Conservation (phyloP, 495 filamentous ascomycete species). For the Podospora comata region DNA sequence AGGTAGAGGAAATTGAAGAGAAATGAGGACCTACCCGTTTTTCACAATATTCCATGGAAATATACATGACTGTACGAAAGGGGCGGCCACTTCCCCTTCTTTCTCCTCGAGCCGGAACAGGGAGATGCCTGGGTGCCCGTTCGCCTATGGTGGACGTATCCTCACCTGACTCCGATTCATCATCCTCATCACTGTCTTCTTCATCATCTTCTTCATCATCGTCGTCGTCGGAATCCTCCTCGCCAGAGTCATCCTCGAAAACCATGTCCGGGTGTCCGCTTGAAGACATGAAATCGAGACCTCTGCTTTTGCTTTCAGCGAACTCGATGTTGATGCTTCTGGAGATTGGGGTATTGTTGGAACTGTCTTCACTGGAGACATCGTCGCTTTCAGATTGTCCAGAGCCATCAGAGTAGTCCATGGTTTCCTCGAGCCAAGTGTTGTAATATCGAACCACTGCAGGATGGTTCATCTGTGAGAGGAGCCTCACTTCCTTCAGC, state of each 20-base stretch:
- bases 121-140: conserved; percentile 15
- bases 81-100: conserved; percentile 36
- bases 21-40: conserved; percentile 59
- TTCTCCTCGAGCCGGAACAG: conserved; percentile 21
- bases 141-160: conserved; percentile 19
- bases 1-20: neutral
- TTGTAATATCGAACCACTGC: conserved; percentile 95
- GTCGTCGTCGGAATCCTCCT: conserved; percentile 39
- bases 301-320: conserved; percentile 66
- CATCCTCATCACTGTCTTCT: conserved; percentile 29
- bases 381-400: conserved; percentile 54
- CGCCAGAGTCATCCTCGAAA: conserved; percentile 68
- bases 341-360: conserved; percentile 16
- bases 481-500: conserved; percentile 83
- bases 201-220: conserved; percentile 34
- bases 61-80: conserved; percentile 46
- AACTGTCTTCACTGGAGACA: conserved; percentile 35
- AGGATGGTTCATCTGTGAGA: conserved; percentile 90
- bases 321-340: conserved; percentile 58
- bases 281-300: conserved; percentile 90
- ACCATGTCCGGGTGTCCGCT: conserved; percentile 76
- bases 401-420: conserved; percentile 56
- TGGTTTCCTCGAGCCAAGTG: conserved; percentile 81
- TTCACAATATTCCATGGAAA: conserved; percentile 93
- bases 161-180: conserved; percentile 27